Evolutionary conservation across 1,284 basidiomycete species (phyloP).

Genomic region (Ceratobasidium sp.): DNA sequence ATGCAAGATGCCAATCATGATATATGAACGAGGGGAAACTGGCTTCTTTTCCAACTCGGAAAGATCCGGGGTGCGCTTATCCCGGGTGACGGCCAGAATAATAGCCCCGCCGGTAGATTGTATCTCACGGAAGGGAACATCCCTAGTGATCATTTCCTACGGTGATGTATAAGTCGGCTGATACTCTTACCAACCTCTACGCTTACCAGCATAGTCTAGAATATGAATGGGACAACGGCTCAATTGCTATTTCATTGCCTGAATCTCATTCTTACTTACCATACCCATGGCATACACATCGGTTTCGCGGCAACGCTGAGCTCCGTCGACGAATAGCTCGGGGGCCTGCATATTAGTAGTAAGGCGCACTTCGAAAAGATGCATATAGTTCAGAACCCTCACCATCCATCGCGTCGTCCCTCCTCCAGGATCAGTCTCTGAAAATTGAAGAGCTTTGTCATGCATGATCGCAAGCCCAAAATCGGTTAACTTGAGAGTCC

Average conservation of each 20-base stretch:
- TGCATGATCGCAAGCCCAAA: constrained; percentile 25
- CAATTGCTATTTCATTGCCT: too few species aligned
- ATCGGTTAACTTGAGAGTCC: constrained; percentile 13
- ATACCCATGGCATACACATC: constrained; percentile 7
- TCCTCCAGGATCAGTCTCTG: neutral
- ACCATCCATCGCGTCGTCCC: constrained; percentile 17
- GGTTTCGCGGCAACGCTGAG: neutral
- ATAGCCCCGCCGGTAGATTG: neutral
- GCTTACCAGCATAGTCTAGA: constrained; percentile 14
- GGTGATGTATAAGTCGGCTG: neutral
- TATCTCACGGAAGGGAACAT: constrained; percentile 5
- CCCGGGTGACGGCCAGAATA: neutral
- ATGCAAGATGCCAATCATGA: constrained; percentile 16
- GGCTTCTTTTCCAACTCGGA: constrained; percentile 3
- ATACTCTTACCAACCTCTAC: neutral
- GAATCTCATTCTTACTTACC: neutral
- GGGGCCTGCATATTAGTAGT: neutral
- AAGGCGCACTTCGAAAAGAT: too few species aligned
- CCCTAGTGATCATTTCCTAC: constrained; percentile 3
- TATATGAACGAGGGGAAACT: neutral
- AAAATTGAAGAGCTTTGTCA: constrained; percentile 4
- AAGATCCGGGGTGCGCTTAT: neutral
- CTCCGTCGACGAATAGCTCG: neutral
- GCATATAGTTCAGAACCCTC: neutral
- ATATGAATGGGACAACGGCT: neutral